phyloP scores from a whole-genome alignment of 176 grass and related monocot species.

The Phoenix roebelenii region DNA sequence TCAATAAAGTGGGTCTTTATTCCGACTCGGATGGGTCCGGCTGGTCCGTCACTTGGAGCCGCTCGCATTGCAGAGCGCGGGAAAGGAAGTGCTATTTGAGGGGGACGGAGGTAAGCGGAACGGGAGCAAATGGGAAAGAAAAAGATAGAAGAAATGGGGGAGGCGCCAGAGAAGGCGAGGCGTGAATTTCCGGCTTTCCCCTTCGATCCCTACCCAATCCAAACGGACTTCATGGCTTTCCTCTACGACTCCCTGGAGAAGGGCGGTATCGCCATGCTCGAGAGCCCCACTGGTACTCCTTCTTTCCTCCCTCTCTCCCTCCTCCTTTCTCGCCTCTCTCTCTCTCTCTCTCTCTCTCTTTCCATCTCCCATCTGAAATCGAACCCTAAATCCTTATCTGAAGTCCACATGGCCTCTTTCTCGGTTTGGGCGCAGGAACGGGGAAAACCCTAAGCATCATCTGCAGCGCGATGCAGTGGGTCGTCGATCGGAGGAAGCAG shows the following conservation, averaged over 20 bases:
- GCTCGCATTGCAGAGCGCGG: too few species aligned
- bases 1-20: too few species aligned
- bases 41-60: too few species aligned
- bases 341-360: too few species aligned
- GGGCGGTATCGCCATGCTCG: slow-evolving; percentile 63
- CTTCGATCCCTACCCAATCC: slow-evolving; percentile 71
- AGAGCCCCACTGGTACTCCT: slow-evolving; percentile 76
- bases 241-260: slow-evolving; percentile 65
- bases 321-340: too few species aligned
- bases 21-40: too few species aligned
- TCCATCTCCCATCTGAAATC: too few species aligned
- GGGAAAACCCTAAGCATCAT: slow-evolving; percentile 97
- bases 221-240: slow-evolving; percentile 79
- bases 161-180: slow-evolving; percentile 11
- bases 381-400: too few species aligned
- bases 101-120: too few species aligned
- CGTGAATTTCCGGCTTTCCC: slow-evolving; percentile 82
- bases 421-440: slow-evolving; percentile 38
- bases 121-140: too few species aligned
- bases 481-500: slow-evolving; percentile 41
- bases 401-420: background rate
- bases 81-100: too few species aligned
- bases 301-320: background rate
- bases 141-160: too few species aligned
- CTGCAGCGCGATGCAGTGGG: slow-evolving; percentile 80